Evolutionary conservation across 371 early-diverging fungal species (phyloP).

Genomic region (Thermomucor indicae-seudaticae): DNA sequence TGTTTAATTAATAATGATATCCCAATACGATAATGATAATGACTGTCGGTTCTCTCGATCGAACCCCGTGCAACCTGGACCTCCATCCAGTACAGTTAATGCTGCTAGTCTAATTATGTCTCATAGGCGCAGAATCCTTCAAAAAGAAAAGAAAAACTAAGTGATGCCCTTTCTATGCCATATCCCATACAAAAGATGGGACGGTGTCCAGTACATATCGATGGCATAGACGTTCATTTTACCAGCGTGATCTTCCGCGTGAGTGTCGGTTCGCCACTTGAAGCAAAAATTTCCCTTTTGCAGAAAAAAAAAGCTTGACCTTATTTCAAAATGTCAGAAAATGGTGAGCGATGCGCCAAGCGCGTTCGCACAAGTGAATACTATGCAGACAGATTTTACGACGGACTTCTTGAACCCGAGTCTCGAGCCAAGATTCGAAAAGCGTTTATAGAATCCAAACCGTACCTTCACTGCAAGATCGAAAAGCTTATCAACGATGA

Average conservation of each 20-base stretch:
- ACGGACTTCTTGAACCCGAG: conserved; percentile 20
- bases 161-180: neutral
- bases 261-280: no score
- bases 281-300: no score
- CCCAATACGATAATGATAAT: no score
- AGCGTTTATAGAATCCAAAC: conserved; percentile 46
- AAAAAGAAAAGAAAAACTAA: neutral
- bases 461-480: conserved; percentile 65
- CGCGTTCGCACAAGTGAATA: conserved; percentile 2
- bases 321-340: neutral
- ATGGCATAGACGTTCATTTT: no score
- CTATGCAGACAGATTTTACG: conserved; percentile 12
- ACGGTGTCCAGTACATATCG: no score
- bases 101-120: neutral
- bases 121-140: neutral
- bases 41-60: no score
- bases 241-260: no score
- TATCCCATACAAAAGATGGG: no score
- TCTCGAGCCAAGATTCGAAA: conserved; percentile 18
- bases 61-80: no score
- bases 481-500: conserved; percentile 53
- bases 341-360: neutral
- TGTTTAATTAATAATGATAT: no score
- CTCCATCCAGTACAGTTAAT: no score
- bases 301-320: neutral